A percentile compares a stretch with the other conserved stretches of the same genome.
phyloP scores from a whole-genome alignment of 169 alveolate genomes.

The Plasmodium fragile region DNA sequence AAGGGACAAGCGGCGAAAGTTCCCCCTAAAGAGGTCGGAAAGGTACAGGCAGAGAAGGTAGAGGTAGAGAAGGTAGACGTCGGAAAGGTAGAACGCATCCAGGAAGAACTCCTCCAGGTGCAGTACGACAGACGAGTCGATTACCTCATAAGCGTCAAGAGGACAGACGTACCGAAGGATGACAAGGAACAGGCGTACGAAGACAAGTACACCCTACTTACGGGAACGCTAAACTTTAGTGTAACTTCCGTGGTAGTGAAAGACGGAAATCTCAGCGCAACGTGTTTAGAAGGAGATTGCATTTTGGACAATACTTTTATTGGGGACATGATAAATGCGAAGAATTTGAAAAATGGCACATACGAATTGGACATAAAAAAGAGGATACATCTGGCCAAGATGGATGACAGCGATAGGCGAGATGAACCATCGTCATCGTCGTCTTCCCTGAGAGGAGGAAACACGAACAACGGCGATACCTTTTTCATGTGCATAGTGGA shows the following conservation, averaged over 20 bases:
- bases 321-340: background rate
- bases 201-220: background rate
- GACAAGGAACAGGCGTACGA: background rate
- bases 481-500: background rate
- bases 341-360: background rate
- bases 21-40: background rate
- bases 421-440: background rate
- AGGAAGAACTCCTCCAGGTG: background rate
- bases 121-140: background rate
- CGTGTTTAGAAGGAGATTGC: conserved; percentile 12
- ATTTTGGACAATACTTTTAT: background rate
- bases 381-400: background rate
- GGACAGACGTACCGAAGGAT: background rate
- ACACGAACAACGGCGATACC: background rate
- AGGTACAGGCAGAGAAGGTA: background rate
- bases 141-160: background rate
- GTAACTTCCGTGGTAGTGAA: background rate
- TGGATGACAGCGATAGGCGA: background rate
- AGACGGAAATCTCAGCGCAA: background rate
- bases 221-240: conserved; percentile 3
- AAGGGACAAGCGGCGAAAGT: background rate
- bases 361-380: conserved; percentile 27
- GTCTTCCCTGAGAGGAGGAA: background rate
- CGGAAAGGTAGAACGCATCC: background rate
- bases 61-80: background rate